Conservation (phyloP, 331 rosid species). For the Quercus phellos region DNA sequence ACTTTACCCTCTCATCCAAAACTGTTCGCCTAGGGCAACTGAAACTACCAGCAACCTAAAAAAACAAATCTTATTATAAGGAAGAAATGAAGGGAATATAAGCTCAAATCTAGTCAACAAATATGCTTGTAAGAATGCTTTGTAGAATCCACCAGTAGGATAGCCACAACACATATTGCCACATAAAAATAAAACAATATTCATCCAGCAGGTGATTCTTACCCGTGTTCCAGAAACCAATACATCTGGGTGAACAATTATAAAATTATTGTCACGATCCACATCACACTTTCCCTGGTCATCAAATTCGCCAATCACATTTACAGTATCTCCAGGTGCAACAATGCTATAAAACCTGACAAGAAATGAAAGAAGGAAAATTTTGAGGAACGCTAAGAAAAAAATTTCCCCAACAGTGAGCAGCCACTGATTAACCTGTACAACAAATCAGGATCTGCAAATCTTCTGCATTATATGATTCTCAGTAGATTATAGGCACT, state of each 20-base stretch:
- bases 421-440: slow-evolving; percentile 7
- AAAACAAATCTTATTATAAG: slow-evolving; percentile 12
- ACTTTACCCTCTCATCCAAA: slow-evolving; percentile 81
- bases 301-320: slow-evolving; percentile 75
- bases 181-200: slow-evolving; percentile 6
- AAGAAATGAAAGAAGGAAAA: slow-evolving; percentile 18
- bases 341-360: slow-evolving; percentile 64
- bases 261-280: slow-evolving; percentile 57
- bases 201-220: slow-evolving; percentile 24
- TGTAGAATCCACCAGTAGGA: neutral
- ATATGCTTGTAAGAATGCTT: neutral
- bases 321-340: slow-evolving; percentile 88
- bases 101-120: neutral
- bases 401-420: slow-evolving; percentile 8
- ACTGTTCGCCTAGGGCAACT: slow-evolving; percentile 81
- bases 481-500: neutral
- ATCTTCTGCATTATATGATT: neutral
- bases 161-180: neutral
- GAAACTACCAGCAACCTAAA: slow-evolving; percentile 79
- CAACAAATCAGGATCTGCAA: slow-evolving; percentile 6
- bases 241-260: slow-evolving; percentile 77
- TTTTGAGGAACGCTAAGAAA: slow-evolving; percentile 16
- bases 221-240: slow-evolving; percentile 90
- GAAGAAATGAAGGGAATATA: slow-evolving; percentile 4
- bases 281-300: slow-evolving; percentile 64